Evolutionary conservation across 2,329 filamentous ascomycete genomes (phyloP).

Genomic region (Fusarium bactridioides): DNA sequence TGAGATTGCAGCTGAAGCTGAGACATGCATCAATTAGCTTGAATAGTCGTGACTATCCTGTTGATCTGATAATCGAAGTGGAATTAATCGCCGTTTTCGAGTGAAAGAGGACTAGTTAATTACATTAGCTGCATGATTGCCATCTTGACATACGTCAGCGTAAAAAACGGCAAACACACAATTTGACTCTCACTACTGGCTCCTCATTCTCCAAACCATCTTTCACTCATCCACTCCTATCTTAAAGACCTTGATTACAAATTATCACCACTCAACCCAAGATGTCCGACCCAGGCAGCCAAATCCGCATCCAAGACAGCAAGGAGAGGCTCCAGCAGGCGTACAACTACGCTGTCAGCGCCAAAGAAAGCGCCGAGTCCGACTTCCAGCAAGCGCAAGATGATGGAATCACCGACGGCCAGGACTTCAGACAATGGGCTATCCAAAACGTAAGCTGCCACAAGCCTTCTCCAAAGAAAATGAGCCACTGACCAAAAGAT

Average conservation of each 20-base stretch:
- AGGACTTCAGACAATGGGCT: rapidly evolving
- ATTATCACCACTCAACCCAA: rapidly evolving
- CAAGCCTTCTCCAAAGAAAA: rapidly evolving
- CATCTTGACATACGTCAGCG: neutral
- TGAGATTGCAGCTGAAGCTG: neutral
- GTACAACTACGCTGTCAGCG: rapidly evolving
- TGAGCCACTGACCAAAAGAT: rapidly evolving
- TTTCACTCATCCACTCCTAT: rapidly evolving
- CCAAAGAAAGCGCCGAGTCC: neutral
- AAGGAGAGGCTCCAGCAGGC: neutral
- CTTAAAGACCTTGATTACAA: rapidly evolving
- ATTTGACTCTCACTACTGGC: rapidly evolving
- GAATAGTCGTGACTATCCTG: neutral
- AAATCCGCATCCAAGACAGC: neutral
- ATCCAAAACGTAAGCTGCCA: rapidly evolving
- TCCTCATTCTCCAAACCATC: rapidly evolving
- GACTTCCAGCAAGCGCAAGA: rapidly evolving
- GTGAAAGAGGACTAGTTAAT: neutral
- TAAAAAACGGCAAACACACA: neutral
- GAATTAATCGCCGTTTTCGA: neutral
- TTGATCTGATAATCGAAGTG: neutral
- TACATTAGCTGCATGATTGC: neutral
- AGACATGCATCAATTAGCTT: neutral
- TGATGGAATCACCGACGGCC: rapidly evolving
- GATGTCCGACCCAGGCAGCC: neutral